A percentile compares a stretch with the other conserved stretches of the same genome.
These are phyloP conservation scores for Grifola frondosa DNA, from an alignment of 1,284 basidiomycete genomes.

Conservation along the genomic window DNA sequence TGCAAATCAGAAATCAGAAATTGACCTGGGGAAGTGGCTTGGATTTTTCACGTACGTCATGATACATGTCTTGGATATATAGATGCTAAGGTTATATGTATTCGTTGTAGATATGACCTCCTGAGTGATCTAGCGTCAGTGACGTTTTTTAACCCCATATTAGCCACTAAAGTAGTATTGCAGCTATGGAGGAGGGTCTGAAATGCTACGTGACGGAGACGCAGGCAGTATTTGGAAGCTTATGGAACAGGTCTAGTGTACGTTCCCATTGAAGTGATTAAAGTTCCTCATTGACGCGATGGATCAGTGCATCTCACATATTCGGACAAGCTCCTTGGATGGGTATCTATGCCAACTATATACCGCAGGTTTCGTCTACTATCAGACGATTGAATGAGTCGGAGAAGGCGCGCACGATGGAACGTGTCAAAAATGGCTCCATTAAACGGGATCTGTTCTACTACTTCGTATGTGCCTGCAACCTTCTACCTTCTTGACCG, in stretches of 20 bases:
- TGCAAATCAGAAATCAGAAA: background rate
- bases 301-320: too few relatives aligned
- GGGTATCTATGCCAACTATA: constrained; percentile 8
- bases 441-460: constrained; percentile 23
- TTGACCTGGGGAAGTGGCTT: background rate
- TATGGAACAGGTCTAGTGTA: constrained; percentile 15
- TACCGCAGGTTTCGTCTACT: too few relatives aligned
- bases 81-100: too few relatives aligned
- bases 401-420: constrained; percentile 5
- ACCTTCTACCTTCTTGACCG: too few relatives aligned
- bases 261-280: constrained; percentile 17
- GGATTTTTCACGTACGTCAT: background rate
- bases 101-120: constrained; percentile 20
- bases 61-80: too few relatives aligned
- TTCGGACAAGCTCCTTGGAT: constrained; percentile 11
- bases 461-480: constrained; percentile 16
- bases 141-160: background rate
- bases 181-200: constrained; percentile 25
- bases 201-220: constrained; percentile 20
- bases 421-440: constrained; percentile 10
- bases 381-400: too few relatives aligned
- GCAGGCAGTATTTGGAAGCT: constrained; percentile 11
- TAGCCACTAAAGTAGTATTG: background rate
- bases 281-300: too few relatives aligned
- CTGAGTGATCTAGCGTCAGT: constrained; percentile 30